Base-by-base conservation (phyloP, 2,329 filamentous ascomycete species). In the Onygena corvina region DNA sequence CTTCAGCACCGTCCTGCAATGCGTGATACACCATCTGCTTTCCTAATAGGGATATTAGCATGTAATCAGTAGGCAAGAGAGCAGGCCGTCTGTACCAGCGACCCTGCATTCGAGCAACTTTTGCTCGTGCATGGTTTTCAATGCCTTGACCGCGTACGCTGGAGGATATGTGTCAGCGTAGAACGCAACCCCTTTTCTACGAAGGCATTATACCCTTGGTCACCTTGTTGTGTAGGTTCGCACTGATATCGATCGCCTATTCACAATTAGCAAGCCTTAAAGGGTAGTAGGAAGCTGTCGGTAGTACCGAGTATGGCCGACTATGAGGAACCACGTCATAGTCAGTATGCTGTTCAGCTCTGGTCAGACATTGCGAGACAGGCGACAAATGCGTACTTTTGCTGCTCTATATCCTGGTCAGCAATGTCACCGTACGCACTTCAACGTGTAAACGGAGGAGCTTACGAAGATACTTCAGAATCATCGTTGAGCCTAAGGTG, bases 11-110 rank as follows among this genome's bases (percentile, higher is more conserved):
- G 49, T 76, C 69, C 70, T 81, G 65, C 16, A 70, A 50, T 30
- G 71, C 68, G 61, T 81, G 78, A 59, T 81, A 81, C 52, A 81
- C 77, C 33, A 71, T 67, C 57, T 81, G 77, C 63, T 81, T 81
- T 16, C 78, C 77, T 76, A 53, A 1, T 5, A 42, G 14, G 25
- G 23, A n/a, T 40, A 11, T 27, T 14, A 25, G 16, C 20, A 16
- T 35, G n/a, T n/a, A 48, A 27, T 18, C 20, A 23, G 7, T 18
- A 23, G 40, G 16, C 14, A 16, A 35, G 29, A 34, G 20, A 31
- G 7, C 20, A 11, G 14, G 16, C 23, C 31, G 44, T 6, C 31
- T 61, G 54, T 57, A 76, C 75, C 76, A 33, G 77, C 70, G 33
- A 69, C 64, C 46, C 74, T 74, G 46, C 75, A 76, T 57, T 76